Evolutionary conservation across 2,329 filamentous ascomycete genomes (phyloP), one percentile per base, ranked within the genome.

Genomic region (Penicillium thymicola): DNA sequence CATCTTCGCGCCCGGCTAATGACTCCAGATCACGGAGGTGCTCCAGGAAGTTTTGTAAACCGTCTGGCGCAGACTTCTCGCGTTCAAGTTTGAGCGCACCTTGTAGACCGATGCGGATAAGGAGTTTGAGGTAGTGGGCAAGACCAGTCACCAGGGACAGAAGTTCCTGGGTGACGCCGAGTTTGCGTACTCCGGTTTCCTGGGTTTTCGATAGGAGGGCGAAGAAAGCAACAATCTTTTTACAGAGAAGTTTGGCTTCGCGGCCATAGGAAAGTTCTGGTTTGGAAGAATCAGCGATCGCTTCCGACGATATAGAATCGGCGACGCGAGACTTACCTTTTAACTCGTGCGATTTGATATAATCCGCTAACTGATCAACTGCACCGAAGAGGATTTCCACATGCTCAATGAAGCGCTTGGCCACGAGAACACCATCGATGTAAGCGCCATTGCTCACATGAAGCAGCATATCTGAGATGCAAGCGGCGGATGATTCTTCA

Each of bases 161-260:
- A n/a, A 99, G 82, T 72, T 99, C 94, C 73, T 99, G 94, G 9
- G 94, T 99, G 32, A 99, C 94, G 42, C 94, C 94, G 41, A 97
- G 85, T 71, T 97, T 94, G 56, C 90, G 84, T 37, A 90, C 86
- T n/a, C 89, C 90, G 9, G 87, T 90, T 69, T 97, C 92, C 71
- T 97, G 93, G 1, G 92, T 94, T 73, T 96, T 96, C 6, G 93
- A 96, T 9, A 99, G 81, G 18, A 99, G 80, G 13, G 92, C 92
- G 73, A 99, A 99, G 79, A 99, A 99, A 27, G 93, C 90, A 6
- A 99, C 94, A 53, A 99, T 96, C 76, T 99, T 99, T 76, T 99
- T 99, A 81, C 94, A 99, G n/a, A 99, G 84, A 49, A 99, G 82
- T 76, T 99, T 99, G n/a, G 94, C 90, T 78, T 99, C 94, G 67